phyloP scores from a whole-genome alignment of 306 rosid genomes.

The Vigna nakashimae region DNA sequence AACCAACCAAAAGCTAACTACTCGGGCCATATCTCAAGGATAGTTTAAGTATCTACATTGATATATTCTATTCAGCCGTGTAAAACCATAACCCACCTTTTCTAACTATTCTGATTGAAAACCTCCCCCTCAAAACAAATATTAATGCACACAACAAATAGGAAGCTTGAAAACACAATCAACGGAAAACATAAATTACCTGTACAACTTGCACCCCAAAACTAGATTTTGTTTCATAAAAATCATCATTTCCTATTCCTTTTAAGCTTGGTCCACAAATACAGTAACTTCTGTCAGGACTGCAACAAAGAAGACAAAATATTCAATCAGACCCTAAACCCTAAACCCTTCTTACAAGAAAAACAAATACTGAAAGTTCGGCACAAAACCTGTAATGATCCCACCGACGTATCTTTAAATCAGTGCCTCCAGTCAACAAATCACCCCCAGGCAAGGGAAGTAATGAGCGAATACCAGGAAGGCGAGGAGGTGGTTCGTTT shows the following conservation, averaged over 20 bases:
- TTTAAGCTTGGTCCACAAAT: slow-evolving; percentile 91
- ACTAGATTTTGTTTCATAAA: slow-evolving; percentile 77
- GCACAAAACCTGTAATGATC: slow-evolving; percentile 79
- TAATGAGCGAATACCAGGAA: slow-evolving; percentile 89
- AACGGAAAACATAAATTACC: slow-evolving; percentile 57
- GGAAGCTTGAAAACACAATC: slow-evolving; percentile 12
- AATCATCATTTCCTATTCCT: slow-evolving; percentile 78
- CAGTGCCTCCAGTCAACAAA: slow-evolving; percentile 92
- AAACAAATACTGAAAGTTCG: slow-evolving; percentile 42
- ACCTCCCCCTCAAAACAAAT: slow-evolving; percentile 26
- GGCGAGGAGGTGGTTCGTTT: slow-evolving; percentile 83
- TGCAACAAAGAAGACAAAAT: slow-evolving; percentile 51
- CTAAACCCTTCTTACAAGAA: slow-evolving; percentile 2
- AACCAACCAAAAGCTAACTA: slow-evolving; percentile 21
- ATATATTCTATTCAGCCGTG: slow-evolving; percentile 8
- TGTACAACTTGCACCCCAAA: slow-evolving; percentile 95
- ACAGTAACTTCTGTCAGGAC: slow-evolving; percentile 90
- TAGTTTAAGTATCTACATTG: slow-evolving; percentile 5
- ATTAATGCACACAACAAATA: slow-evolving; percentile 7
- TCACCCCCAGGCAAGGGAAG: slow-evolving; percentile 98
- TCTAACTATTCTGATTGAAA: neutral
- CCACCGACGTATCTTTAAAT: slow-evolving; percentile 95
- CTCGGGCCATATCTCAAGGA: slow-evolving; percentile 25
- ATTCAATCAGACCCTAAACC: slow-evolving; percentile 33
- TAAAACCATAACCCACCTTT: neutral